phyloP scores from a whole-genome alignment of 805 yeast genomes.

The Vanderwaltozyma verrucispora region DNA sequence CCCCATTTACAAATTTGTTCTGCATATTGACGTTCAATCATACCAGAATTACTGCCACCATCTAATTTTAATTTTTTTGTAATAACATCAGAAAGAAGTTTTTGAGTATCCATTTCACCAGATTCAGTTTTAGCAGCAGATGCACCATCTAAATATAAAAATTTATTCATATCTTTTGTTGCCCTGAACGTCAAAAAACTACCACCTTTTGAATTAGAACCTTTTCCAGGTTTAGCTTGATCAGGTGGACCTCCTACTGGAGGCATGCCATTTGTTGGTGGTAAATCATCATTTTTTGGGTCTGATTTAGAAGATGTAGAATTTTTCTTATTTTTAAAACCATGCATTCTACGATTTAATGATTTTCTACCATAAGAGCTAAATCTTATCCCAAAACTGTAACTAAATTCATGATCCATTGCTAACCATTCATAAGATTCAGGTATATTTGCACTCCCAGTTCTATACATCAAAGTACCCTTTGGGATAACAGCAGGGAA shows the following conservation, averaged over 20 bases:
- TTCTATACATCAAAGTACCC: conserved; percentile 49
- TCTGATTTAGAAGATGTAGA: background rate
- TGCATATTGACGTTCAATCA: conserved; percentile 39
- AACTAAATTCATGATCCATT: conserved; percentile 52
- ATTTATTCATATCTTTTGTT: conserved; percentile 36
- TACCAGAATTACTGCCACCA: conserved; percentile 13
- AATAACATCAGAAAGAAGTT: conserved; percentile 30
- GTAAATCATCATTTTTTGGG: background rate
- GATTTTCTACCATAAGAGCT: conserved; percentile 15
- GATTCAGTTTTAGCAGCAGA: conserved; percentile 50
- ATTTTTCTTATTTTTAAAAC: background rate
- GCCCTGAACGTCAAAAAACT: conserved; percentile 35
- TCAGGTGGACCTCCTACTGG: background rate
- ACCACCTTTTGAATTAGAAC: background rate
- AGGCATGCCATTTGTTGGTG: background rate
- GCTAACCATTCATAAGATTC: conserved; percentile 51
- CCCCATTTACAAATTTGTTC: conserved; percentile 46
- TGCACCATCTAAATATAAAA: conserved; percentile 54
- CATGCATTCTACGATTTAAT: background rate
- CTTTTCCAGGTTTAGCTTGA: background rate
- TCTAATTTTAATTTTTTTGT: conserved; percentile 7
- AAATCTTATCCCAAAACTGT: conserved; percentile 32
- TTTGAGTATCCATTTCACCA: conserved; percentile 56
- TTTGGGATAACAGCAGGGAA: conserved; percentile 52
- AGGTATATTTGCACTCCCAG: conserved; percentile 38